Evolutionary conservation across 345 rosid species (phyloP).

Genomic region (Aegle marmelos): DNA sequence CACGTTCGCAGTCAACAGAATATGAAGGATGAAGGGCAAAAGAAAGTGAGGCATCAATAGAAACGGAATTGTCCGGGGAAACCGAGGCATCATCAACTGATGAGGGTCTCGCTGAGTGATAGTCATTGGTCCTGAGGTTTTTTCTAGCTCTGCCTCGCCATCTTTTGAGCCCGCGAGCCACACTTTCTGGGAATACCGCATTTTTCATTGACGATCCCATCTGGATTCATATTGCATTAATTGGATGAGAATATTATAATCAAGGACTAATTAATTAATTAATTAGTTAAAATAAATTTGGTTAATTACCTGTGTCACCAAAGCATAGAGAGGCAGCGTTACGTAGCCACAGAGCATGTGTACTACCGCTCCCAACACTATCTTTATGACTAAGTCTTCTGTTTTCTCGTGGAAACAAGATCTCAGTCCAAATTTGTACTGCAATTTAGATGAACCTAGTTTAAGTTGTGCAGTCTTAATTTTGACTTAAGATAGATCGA

Average conservation of each 20-base stretch:
- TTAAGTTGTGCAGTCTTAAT: not conserved
- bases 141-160: constrained; percentile 49
- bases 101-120: not conserved
- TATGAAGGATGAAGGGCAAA: constrained; percentile 22
- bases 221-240: constrained; percentile 18
- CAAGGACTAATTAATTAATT: too few relatives aligned
- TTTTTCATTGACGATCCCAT: constrained; percentile 59
- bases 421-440: constrained; percentile 52
- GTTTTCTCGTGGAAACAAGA: constrained; percentile 54
- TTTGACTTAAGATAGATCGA: not conserved
- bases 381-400: constrained; percentile 41
- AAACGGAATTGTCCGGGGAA: not conserved
- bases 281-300: not conserved
- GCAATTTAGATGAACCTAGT: constrained; percentile 19
- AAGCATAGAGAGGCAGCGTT: constrained; percentile 60
- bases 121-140: constrained; percentile 10
- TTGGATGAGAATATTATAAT: not conserved
- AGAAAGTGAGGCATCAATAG: constrained; percentile 33
- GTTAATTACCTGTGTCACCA: constrained; percentile 50
- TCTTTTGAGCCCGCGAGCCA: constrained; percentile 36
- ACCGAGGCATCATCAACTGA: constrained; percentile 2
- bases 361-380: constrained; percentile 42
- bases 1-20: not conserved
- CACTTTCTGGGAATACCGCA: constrained; percentile 42
- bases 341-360: constrained; percentile 61